These are phyloP conservation scores for Aspergillus puulaauensis DNA, from an alignment of 2,329 filamentous ascomycete genomes.

Conservation along the genomic window DNA sequence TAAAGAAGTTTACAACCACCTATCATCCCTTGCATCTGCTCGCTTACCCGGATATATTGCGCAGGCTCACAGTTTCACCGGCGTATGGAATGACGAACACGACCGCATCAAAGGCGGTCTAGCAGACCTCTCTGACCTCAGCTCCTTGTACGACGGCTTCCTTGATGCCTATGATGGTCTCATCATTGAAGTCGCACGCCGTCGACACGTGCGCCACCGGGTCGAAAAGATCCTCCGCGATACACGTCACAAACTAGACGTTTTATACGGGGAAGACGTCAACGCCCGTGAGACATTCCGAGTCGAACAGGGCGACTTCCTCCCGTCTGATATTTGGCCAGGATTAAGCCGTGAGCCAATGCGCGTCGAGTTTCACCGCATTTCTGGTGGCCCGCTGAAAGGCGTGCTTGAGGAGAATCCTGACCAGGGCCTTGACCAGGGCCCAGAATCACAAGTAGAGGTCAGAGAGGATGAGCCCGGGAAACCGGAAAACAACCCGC, in stretches of 20 bases:
- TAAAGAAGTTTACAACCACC: conserved; percentile 61
- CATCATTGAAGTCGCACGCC: conserved; percentile 77
- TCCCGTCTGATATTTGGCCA: conserved; percentile 86
- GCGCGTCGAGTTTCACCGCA: conserved; percentile 41
- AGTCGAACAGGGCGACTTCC: conserved; percentile 76
- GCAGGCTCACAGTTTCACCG: conserved; percentile 48
- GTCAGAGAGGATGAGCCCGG: conserved; percentile 3
- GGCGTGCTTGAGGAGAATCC: conserved; percentile 14
- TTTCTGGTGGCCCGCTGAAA: conserved; percentile 36
- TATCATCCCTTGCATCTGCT: conserved; percentile 64
- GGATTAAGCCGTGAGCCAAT: conserved; percentile 63
- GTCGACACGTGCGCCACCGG: conserved; percentile 70
- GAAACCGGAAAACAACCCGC: conserved; percentile 6
- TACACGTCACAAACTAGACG: conserved; percentile 73
- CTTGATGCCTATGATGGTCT: conserved; percentile 79
- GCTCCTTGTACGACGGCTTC: conserved; percentile 85
- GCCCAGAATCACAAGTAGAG: background rate
- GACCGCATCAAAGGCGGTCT: conserved; percentile 68
- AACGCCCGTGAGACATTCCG: conserved; percentile 75
- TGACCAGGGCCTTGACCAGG: conserved; percentile 1
- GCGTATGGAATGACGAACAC: conserved; percentile 72
- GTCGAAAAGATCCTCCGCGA: conserved; percentile 74
- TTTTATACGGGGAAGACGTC: conserved; percentile 71
- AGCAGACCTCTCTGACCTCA: conserved; percentile 72
- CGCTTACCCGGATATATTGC: conserved; percentile 58